A percentile compares a stretch with the other conserved stretches of the same genome.
Evolutionary conservation across 192 early-diverging fungal genomes (phyloP).

Genomic region (Anaeromyces robustus): DNA sequence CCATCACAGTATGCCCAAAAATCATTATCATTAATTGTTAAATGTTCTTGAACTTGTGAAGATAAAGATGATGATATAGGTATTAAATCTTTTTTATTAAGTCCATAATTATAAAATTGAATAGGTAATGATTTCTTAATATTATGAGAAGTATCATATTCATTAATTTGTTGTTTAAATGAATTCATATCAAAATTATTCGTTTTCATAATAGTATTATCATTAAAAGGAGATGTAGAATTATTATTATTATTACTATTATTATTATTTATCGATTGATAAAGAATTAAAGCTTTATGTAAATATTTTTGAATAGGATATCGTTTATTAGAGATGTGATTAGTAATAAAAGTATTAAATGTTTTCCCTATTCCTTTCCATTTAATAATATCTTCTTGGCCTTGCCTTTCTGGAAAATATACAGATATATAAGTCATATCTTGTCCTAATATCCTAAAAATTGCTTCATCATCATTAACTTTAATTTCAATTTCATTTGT

Average conservation of each 20-base stretch:
- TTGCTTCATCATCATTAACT: background rate
- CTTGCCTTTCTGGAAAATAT: background rate
- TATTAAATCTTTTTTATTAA: background rate
- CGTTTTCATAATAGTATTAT: no score
- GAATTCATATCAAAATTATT: no score
- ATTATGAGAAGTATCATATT: no score
- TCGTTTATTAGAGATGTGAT: background rate
- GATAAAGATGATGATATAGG: background rate
- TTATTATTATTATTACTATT: no score
- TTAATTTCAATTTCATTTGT: background rate
- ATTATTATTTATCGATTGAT: no score
- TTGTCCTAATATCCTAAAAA: background rate
- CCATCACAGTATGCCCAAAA: background rate
- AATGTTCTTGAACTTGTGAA: background rate
- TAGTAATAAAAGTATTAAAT: background rate
- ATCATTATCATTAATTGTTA: background rate
- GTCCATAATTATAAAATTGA: background rate
- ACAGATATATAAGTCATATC: background rate
- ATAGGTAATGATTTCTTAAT: no score
- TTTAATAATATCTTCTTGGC: background rate
- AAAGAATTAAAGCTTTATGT: background rate
- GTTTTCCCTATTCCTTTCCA: background rate
- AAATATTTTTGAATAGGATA: background rate
- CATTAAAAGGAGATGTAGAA: no score
- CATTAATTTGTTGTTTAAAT: no score